Conservation (phyloP, 495 filamentous ascomycete genomes). For the Neurospora sp. region DNA sequence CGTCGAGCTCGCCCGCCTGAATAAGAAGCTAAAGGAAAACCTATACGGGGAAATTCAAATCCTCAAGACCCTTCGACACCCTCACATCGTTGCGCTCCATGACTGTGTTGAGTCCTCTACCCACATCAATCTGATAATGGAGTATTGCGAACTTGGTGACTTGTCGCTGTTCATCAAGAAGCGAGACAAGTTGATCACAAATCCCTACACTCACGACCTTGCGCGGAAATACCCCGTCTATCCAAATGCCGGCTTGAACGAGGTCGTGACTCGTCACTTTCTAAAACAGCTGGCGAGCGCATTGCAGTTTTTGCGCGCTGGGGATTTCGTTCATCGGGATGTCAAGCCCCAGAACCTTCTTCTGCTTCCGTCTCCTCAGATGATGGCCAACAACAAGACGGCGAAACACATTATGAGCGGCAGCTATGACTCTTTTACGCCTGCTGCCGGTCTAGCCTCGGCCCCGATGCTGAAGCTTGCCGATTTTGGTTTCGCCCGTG, state of each 20-base stretch:
- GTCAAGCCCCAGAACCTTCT: constrained; percentile 96
- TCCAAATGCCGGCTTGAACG: constrained; percentile 71
- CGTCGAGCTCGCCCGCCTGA: constrained; percentile 78
- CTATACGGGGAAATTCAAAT: constrained; percentile 92
- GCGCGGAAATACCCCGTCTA: constrained; percentile 83
- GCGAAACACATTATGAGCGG: constrained; percentile 44
- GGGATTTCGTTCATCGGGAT: constrained; percentile 88
- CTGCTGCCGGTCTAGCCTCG: constrained; percentile 70
- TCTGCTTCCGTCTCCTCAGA: constrained; percentile 71
- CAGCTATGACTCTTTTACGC: constrained; percentile 67
- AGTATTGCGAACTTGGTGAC: constrained; percentile 93
- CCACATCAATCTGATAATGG: constrained; percentile 96
- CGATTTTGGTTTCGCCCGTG: constrained; percentile 93
- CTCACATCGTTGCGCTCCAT: constrained; percentile 92
- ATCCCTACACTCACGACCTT: constrained; percentile 72
- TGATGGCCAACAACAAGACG: constrained; percentile 30
- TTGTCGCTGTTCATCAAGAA: constrained; percentile 92
- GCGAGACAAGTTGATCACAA: constrained; percentile 61
- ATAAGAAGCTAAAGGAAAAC: constrained; percentile 92
- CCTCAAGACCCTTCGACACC: constrained; percentile 81
- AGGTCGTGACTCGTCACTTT: constrained; percentile 91
- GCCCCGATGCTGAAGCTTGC: constrained; percentile 94
- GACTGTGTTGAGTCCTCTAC: constrained; percentile 77
- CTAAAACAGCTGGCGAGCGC: constrained; percentile 91
- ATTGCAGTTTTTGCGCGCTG: constrained; percentile 71